Percentiles rank a stretch among this genome's conserved stretches.
phyloP scores from a whole-genome alignment of 495 filamentous ascomycete species.

The Penicillium antarcticum region DNA sequence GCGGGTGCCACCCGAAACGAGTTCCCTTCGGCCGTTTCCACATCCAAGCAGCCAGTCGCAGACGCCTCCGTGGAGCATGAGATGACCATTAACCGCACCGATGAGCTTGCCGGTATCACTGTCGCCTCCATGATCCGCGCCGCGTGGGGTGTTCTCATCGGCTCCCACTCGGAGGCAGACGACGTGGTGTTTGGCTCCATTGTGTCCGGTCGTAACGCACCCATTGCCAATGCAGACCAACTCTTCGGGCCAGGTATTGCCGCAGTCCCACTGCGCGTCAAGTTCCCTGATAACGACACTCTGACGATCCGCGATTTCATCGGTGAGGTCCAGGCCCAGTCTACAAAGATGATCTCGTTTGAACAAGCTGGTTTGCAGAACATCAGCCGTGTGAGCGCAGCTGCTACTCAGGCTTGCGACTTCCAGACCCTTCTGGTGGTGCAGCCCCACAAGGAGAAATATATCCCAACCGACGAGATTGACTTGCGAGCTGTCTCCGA shows the following conservation, averaged over 20 bases:
- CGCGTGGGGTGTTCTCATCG: conserved; percentile 45
- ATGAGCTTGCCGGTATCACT: conserved; percentile 18
- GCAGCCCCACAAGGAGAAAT: conserved; percentile 38
- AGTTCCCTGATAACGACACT: conserved; percentile 30
- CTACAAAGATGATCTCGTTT: conserved; percentile 35
- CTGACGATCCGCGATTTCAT: conserved; percentile 33
- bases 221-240: conserved; percentile 46
- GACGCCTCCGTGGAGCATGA: not conserved
- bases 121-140: conserved; percentile 11
- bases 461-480: conserved; percentile 29
- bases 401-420: conserved; percentile 52
- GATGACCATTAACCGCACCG: conserved; percentile 6
- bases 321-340: conserved; percentile 32
- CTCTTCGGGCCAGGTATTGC: conserved; percentile 58
- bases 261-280: conserved; percentile 50
- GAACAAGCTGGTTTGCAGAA: conserved; percentile 50
- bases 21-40: conserved; percentile 43
- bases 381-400: conserved; percentile 49
- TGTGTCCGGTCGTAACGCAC: conserved; percentile 49
- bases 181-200: conserved; percentile 45
- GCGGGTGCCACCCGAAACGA: conserved; percentile 27
- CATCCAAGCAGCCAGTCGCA: conserved; percentile 28
- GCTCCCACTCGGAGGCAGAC: conserved; percentile 28
- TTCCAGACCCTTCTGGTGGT: conserved; percentile 53
- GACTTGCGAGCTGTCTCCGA: conserved; percentile 5